phyloP scores from a whole-genome alignment of 106 monocot genomes.

The Phalaenopsis aphrodite region DNA sequence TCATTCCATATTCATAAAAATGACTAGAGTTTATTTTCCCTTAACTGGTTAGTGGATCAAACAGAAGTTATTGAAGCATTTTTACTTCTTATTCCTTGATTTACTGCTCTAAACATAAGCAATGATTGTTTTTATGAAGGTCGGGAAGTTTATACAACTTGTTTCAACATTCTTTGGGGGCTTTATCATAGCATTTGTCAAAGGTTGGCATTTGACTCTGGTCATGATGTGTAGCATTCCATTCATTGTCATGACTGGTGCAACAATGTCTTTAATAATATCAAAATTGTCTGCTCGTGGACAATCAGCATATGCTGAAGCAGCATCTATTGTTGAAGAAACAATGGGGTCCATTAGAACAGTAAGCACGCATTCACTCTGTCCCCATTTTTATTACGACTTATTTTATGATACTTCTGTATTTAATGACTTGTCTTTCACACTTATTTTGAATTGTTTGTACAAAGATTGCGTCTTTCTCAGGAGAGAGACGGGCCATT shows the following conservation, averaged over 20 bases:
- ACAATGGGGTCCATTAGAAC: constrained; percentile 78
- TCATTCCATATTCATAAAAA: too few relatives aligned
- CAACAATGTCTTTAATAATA: constrained; percentile 28
- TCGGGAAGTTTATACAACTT: constrained; percentile 65
- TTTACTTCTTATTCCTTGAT: background rate
- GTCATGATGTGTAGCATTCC: constrained; percentile 59
- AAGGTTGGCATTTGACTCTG: constrained; percentile 72
- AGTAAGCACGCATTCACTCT: constrained; percentile 21
- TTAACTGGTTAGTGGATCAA: too few relatives aligned
- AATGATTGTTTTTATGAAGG: constrained; percentile 16
- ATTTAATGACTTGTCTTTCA: background rate
- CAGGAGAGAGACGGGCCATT: constrained; percentile 42
- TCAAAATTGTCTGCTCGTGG: constrained; percentile 34
- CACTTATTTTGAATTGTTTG: background rate
- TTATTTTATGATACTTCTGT: background rate
- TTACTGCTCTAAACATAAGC: background rate
- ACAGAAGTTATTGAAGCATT: too few relatives aligned
- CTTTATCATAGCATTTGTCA: constrained; percentile 46
- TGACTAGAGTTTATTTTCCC: too few relatives aligned
- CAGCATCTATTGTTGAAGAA: constrained; percentile 63
- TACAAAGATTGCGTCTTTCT: constrained; percentile 47
- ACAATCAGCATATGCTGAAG: constrained; percentile 51
- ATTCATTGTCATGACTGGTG: constrained; percentile 40
- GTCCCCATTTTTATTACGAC: background rate
- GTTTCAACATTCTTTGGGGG: constrained; percentile 58